Conservation (phyloP, 345 rosid genomes). For the Citrus inodora region DNA sequence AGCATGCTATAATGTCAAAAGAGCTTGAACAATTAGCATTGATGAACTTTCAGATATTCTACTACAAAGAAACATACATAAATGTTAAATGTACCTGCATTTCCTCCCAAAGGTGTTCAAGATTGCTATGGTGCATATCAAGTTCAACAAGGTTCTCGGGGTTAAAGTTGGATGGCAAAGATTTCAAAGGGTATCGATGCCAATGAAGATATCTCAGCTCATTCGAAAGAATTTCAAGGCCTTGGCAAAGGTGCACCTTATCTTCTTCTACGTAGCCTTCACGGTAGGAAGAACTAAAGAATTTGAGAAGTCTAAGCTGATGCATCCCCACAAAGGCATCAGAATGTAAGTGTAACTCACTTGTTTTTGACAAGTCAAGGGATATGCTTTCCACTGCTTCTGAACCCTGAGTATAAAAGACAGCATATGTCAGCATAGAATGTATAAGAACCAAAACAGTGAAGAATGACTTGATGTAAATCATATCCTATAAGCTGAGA, state of each 20-base stretch:
- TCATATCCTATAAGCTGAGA: background rate
- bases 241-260: slow-evolving; percentile 3
- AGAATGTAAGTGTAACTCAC: background rate
- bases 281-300: background rate
- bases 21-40: background rate
- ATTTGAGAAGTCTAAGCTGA: background rate
- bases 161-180: background rate
- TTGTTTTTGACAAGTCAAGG: background rate
- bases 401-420: background rate
- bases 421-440: background rate
- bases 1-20: background rate
- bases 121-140: background rate
- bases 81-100: background rate
- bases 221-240: slow-evolving; percentile 2
- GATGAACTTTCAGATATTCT: background rate
- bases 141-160: background rate
- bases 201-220: slow-evolving; percentile 3
- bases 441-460: background rate
- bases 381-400: background rate
- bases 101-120: background rate
- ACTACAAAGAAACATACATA: background rate
- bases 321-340: background rate
- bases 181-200: background rate
- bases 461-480: background rate
- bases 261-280: background rate